phyloP scores from a whole-genome alignment of 225 moss, liverwort and hornwort genomes.

The Pseudisothecium myosuroides region DNA sequence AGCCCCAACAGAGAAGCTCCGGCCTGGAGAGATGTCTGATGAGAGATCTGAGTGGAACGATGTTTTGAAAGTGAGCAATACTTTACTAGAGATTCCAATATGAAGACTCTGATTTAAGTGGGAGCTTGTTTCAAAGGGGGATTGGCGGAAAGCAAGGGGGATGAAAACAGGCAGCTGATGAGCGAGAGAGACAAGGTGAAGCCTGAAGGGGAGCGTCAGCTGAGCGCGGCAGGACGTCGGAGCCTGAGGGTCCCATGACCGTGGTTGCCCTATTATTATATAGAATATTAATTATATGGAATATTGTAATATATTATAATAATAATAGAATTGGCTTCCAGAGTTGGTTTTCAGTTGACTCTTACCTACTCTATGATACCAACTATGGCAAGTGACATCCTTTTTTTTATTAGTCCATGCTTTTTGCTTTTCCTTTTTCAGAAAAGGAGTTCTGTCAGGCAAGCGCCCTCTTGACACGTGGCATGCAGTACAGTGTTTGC shows the following conservation, averaged over 20 bases:
- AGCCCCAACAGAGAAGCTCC: neutral
- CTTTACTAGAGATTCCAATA: neutral
- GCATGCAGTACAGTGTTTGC: neutral
- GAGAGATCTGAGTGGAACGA: neutral
- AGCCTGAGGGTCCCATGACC: neutral
- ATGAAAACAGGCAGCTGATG: neutral
- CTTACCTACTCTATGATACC: neutral
- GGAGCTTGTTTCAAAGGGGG: neutral
- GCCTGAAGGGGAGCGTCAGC: too few species aligned
- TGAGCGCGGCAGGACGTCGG: neutral
- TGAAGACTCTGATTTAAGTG: neutral
- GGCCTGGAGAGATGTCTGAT: neutral
- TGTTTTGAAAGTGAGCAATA: neutral
- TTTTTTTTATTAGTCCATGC: neutral
- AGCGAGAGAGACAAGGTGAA: neutral
- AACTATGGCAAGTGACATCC: neutral
- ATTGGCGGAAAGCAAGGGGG: neutral
- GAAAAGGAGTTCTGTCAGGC: neutral
- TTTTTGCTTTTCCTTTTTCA: neutral
- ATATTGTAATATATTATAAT: neutral
- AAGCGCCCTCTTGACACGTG: neutral
- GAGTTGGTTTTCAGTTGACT: neutral
- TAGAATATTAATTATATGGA: neutral
- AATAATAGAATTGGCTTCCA: neutral
- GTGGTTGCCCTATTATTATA: neutral